phyloP scores from a whole-genome alignment of 2,329 filamentous ascomycete genomes.

The Aspergillus texensis region DNA sequence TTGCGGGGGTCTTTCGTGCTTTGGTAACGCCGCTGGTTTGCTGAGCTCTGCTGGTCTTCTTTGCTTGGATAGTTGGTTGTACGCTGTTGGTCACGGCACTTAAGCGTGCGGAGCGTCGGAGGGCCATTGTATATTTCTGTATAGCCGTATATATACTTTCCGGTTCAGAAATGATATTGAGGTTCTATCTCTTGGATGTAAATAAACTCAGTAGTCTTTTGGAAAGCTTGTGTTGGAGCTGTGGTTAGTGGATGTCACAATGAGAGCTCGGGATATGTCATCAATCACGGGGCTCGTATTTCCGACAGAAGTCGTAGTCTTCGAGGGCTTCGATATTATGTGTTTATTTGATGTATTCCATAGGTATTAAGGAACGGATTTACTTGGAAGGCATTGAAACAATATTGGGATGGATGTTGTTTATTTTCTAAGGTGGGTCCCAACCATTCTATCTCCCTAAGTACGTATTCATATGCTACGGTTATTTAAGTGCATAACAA shows the following conservation, averaged over 20 bases:
- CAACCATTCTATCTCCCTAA: neutral
- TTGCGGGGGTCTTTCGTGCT: constrained; percentile 29
- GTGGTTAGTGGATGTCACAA: neutral
- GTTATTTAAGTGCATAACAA: neutral
- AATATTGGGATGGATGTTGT: neutral
- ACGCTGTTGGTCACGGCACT: constrained; percentile 31
- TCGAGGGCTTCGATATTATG: neutral
- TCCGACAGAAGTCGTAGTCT: neutral
- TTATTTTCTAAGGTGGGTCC: neutral
- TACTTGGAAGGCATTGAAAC: neutral
- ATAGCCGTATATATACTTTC: neutral
- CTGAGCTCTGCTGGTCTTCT: constrained; percentile 25
- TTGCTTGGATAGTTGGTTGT: constrained; percentile 23
- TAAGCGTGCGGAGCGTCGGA: constrained; percentile 56
- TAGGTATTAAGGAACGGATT: neutral
- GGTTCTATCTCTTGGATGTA: neutral
- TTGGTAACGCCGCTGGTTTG: constrained; percentile 34
- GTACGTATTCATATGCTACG: neutral
- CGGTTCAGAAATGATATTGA: neutral
- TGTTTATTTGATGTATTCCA: neutral
- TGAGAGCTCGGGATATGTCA: constrained; percentile 10
- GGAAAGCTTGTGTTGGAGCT: neutral
- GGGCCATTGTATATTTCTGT: constrained; percentile 46
- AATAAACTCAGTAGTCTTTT: neutral
- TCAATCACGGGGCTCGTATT: constrained; percentile 7